Evolutionary conservation across 805 yeast species (phyloP).

Genomic region (Metschnikowia reukaufii): DNA sequence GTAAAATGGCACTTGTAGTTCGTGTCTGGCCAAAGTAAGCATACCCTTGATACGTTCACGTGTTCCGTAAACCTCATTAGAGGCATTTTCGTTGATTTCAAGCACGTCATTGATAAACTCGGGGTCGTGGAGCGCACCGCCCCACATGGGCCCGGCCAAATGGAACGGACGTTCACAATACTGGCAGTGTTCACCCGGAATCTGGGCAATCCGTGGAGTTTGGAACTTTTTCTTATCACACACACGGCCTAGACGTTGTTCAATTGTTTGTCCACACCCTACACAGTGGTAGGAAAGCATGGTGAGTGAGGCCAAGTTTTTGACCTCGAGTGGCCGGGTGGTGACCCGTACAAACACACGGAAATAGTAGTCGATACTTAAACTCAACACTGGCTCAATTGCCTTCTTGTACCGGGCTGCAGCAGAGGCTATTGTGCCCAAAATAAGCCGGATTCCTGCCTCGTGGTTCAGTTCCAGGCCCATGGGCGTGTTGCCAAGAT

Average conservation of each 20-base stretch:
- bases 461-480: conserved; percentile 82
- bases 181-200: conserved; percentile 62
- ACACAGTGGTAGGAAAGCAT: conserved; percentile 81
- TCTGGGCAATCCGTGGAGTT: conserved; percentile 52
- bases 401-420: conserved; percentile 89
- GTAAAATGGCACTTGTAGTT: conserved; percentile 70
- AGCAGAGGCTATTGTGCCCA: conserved; percentile 69
- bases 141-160: conserved; percentile 97
- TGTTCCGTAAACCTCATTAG: conserved; percentile 68
- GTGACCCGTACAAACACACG: conserved; percentile 78
- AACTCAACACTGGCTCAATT: conserved; percentile 81
- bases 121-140: conserved; percentile 68
- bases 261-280: conserved; percentile 74
- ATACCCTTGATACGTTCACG: conserved; percentile 85
- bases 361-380: conserved; percentile 91
- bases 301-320: conserved; percentile 71
- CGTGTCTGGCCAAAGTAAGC: conserved; percentile 80
- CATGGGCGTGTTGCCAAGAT: conserved; percentile 57
- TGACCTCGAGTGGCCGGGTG: conserved; percentile 78
- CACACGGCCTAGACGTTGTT: conserved; percentile 74
- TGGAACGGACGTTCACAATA: conserved; percentile 72
- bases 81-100: conserved; percentile 50
- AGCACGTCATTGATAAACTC: conserved; percentile 67
- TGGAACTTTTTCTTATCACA: conserved; percentile 50
- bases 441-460: conserved; percentile 82